Evolutionary conservation across 2,329 filamentous ascomycete genomes (phyloP), one percentile per base, ranked within the genome.

Genomic region (Microdochium trichocladiopsis): DNA sequence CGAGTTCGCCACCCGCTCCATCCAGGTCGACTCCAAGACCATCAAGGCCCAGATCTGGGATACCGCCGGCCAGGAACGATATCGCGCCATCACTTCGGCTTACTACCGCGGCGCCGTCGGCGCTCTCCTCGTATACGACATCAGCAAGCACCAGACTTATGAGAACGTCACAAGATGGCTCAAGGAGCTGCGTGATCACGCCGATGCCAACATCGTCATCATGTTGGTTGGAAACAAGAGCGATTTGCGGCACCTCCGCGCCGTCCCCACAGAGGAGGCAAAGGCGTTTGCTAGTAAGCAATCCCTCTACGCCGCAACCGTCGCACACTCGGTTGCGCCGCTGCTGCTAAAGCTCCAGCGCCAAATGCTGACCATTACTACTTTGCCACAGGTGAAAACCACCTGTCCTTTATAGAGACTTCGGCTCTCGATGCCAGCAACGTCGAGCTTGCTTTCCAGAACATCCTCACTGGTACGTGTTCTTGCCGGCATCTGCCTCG

Each of bases 31-130:
- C 75, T 88, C 89, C 69, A 99, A 99, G 83, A 99, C 94, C 59
- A 99, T 99, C 85, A 99, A 99, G 82, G 94, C 94, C 64, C 94
- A 99, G 79, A 99, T 99, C 67, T 99, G 95, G 94, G 94, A 99
- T 79, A 99, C 94, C 54, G 94, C 94, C 61, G 94, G 94, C 62
- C 94, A 99, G 78, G 94, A 99, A 77, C 88, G 94, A 72, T 99
- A 97, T 79, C 90, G 95, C 70, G 94, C 94, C 71, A 99, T 99
- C 72, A 99, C 94, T 63, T 96, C 94, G 55, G 94, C 94, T 62
- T 99, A 99, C 80, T 99, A 99, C 76, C 88, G 94, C 65, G 95
- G 94, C 66, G 95, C 94, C 52, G 94, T 99, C 53, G 94, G 94
- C 64, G 94, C 94, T 58, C 85, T 99, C 55, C 89, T 99, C 59